Conservation (phyloP, 768 basidiomycete genomes). For the Filobasidium wieringae region DNA sequence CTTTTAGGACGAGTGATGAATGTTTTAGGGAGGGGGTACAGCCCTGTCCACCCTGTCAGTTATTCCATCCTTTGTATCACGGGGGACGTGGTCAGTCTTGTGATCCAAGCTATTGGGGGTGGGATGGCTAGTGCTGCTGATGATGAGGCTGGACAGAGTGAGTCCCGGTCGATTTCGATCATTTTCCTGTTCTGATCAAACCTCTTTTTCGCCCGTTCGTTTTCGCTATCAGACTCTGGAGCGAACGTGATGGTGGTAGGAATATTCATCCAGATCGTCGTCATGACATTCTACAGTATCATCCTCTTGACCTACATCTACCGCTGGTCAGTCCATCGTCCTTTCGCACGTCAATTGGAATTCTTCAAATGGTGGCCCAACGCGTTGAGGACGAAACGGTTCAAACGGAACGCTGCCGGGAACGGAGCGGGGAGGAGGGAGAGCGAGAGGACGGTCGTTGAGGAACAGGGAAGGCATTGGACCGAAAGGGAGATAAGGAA, state of each 20-base stretch:
- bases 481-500: background rate
- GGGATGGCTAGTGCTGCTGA: slow-evolving; percentile 45
- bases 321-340: slow-evolving; percentile 36
- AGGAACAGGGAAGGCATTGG: too few relatives aligned
- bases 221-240: slow-evolving; percentile 41
- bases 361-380: slow-evolving; percentile 15
- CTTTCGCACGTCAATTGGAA: slow-evolving; percentile 17
- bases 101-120: slow-evolving; percentile 56
- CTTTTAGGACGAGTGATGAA: slow-evolving; percentile 42
- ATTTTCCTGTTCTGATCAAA: too few relatives aligned
- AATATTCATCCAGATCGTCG: slow-evolving; percentile 50
- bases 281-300: slow-evolving; percentile 42
- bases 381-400: background rate
- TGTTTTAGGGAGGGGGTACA: slow-evolving; percentile 12
- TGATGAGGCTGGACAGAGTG: slow-evolving; percentile 20
- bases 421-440: background rate
- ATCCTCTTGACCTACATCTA: slow-evolving; percentile 45
- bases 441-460: background rate
- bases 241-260: slow-evolving; percentile 50
- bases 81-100: slow-evolving; percentile 49
- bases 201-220: too few relatives aligned
- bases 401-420: background rate
- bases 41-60: slow-evolving; percentile 12
- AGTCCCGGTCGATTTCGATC: too few relatives aligned
- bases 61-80: slow-evolving; percentile 33